Evolutionary conservation across 805 yeast genomes (phyloP).

Genomic region (Hanseniaspora singularis): DNA sequence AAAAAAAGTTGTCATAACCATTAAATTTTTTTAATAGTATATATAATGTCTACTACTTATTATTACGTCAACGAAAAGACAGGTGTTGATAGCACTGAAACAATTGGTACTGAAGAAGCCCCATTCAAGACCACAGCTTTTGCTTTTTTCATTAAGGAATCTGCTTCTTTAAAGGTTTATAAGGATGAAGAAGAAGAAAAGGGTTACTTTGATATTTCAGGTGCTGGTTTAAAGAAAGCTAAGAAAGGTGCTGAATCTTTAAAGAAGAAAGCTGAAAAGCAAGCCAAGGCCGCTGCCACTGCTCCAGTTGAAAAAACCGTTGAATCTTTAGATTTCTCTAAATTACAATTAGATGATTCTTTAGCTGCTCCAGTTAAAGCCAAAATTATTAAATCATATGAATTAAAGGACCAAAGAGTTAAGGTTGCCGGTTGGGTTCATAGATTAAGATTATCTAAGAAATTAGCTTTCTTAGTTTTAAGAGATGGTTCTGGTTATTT

Average conservation of each 20-base stretch:
- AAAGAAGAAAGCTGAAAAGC: slow-evolving; percentile 53
- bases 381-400: slow-evolving; percentile 49
- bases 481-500: slow-evolving; percentile 92
- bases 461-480: slow-evolving; percentile 75
- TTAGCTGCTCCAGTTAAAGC: slow-evolving; percentile 57
- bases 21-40: neutral
- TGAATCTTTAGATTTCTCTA: slow-evolving; percentile 60
- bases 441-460: slow-evolving; percentile 85
- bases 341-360: slow-evolving; percentile 56
- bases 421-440: slow-evolving; percentile 90
- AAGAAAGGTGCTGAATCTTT: slow-evolving; percentile 90
- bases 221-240: slow-evolving; percentile 90
- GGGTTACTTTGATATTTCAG: slow-evolving; percentile 46
- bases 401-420: slow-evolving; percentile 56
- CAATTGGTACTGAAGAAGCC: slow-evolving; percentile 49
- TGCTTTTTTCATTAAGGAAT: slow-evolving; percentile 44
- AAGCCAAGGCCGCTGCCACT: slow-evolving; percentile 42
- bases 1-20: neutral
- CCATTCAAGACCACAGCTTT: slow-evolving; percentile 80
- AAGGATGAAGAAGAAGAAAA: slow-evolving; percentile 40
- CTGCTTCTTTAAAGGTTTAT: slow-evolving; percentile 48
- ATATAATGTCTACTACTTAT: slow-evolving; percentile 21
- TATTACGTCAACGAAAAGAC: slow-evolving; percentile 62
- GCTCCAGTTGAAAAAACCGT: slow-evolving; percentile 47
- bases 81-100: slow-evolving; percentile 52